Conservation (phyloP, 2,329 filamentous ascomycete genomes). For the Cercospora sojina region DNA sequence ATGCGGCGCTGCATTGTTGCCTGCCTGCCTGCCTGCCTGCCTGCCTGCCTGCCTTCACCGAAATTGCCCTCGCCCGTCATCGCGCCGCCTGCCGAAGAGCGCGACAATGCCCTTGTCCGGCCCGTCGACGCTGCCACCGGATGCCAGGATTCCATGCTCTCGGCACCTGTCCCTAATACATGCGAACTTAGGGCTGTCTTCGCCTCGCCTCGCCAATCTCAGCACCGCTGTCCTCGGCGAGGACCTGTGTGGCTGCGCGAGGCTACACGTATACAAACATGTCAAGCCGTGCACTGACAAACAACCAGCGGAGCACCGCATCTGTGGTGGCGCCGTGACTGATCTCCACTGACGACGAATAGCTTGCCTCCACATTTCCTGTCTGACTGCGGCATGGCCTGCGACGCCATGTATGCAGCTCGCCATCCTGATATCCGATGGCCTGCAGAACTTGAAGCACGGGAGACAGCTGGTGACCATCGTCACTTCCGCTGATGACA, state of each 20-base stretch:
- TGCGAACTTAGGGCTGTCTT: background rate
- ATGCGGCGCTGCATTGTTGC: background rate
- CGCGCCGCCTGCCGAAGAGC: background rate
- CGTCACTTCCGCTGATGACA: background rate
- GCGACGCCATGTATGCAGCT: background rate
- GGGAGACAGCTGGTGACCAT: background rate
- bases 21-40: too few species aligned
- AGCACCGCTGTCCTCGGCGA: background rate
- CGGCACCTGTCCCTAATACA: background rate
- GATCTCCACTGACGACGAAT: background rate
- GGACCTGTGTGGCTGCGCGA: background rate
- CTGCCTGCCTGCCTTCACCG: too few species aligned
- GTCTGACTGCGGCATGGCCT: background rate
- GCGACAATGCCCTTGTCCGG: background rate
- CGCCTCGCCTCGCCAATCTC: background rate
- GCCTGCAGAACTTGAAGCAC: background rate
- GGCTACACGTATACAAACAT: background rate
- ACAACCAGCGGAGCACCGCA: conserved; percentile 1
- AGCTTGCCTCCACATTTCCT: conserved; percentile 1
- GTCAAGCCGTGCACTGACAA: background rate
- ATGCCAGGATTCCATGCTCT: background rate
- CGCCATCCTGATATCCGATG: background rate
- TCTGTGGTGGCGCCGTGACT: background rate
- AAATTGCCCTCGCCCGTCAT: background rate
- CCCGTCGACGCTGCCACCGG: background rate